Base-by-base conservation (phyloP, 1,284 basidiomycete genomes). In the Cutaneotrichosporon dermatis region DNA sequence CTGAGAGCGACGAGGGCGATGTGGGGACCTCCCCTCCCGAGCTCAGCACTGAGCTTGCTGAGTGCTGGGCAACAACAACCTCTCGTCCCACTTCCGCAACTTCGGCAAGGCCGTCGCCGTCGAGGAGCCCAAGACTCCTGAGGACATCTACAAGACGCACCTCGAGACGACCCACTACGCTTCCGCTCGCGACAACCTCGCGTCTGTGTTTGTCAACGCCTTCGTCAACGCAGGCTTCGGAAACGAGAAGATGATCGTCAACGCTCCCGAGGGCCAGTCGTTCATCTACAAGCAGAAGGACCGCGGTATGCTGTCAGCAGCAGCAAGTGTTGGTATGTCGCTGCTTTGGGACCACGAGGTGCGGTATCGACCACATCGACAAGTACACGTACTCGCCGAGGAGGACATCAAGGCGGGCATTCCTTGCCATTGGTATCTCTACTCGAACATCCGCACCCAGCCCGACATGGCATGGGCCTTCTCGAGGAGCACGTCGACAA, bases 201-300 rank as follows among this genome's bases (percentile, higher is more conserved):
- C 96, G 1, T 90, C 92, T 7, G 96, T 94, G 1, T 99, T 99
- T 69, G 96, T 99, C 64, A 99, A 99, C 73, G 96, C 93, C 1
- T 99, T 99, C 67, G 96, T 98, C 60, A 99, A 99, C 71, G 95
- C 94, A 43, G 96, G 96, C 0, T 99, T 96, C 72, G 94, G 94
- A 15, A 99, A 99, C 75, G 96, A 99, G 76, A 97, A 96, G 77
- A 84, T 99, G 59, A 94, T 99, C 88, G 93, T 95, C 4, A 88
- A 89, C 69, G 94, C 94, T 1, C 89, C 92, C 59, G 94, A 97
- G 72, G 95, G 95, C 25, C 90, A 88, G 77, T 94, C 91, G 69
- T 99, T 94, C 91, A 93, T 99, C 66, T 99, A 99, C 83, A 98
- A 98, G 84, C 98, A 98, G 82, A 98, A 98, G 80, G 95, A 98